phyloP scores from a whole-genome alignment of 192 early-diverging fungal species.

The Spinellus fusiger region DNA sequence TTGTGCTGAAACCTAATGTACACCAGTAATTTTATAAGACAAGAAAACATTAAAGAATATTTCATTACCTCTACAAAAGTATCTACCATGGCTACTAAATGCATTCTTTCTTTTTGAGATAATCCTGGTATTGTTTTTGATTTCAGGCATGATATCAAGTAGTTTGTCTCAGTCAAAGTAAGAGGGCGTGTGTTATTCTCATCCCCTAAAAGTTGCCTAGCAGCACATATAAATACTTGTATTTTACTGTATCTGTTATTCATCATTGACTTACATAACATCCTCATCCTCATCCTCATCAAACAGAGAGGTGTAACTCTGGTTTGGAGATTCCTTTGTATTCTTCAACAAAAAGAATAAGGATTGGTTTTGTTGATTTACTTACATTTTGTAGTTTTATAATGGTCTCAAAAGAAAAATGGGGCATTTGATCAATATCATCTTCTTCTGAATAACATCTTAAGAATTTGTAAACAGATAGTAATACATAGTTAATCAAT shows the following conservation, averaged over 20 bases:
- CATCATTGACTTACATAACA: not conserved
- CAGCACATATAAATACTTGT: too few species aligned
- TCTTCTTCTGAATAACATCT: constrained; percentile 31
- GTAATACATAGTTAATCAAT: constrained; percentile 56
- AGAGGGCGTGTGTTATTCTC: constrained; percentile 7
- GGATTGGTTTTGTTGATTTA: not conserved
- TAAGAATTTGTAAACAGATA: constrained; percentile 54
- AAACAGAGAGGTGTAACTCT: constrained; percentile 52
- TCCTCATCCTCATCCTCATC: constrained; percentile 37
- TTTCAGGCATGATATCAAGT: constrained; percentile 46
- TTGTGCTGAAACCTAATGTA: constrained; percentile 61
- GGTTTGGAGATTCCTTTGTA: constrained; percentile 20
- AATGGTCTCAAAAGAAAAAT: constrained; percentile 59
- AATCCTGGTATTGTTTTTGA: constrained; percentile 53
- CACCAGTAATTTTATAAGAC: constrained; percentile 4
- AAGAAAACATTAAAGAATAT: not conserved
- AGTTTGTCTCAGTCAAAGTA: constrained; percentile 13
- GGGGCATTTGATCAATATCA: constrained; percentile 45
- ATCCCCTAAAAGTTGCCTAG: constrained; percentile 12
- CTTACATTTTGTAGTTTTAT: constrained; percentile 45
- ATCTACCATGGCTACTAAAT: constrained; percentile 72
- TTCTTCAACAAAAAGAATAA: not conserved
- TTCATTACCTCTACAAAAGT: constrained; percentile 54
- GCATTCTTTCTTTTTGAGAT: constrained; percentile 61
- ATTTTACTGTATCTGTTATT: not conserved